Conservation (phyloP, 2,329 filamentous ascomycete species). For the Claviceps capensis region DNA sequence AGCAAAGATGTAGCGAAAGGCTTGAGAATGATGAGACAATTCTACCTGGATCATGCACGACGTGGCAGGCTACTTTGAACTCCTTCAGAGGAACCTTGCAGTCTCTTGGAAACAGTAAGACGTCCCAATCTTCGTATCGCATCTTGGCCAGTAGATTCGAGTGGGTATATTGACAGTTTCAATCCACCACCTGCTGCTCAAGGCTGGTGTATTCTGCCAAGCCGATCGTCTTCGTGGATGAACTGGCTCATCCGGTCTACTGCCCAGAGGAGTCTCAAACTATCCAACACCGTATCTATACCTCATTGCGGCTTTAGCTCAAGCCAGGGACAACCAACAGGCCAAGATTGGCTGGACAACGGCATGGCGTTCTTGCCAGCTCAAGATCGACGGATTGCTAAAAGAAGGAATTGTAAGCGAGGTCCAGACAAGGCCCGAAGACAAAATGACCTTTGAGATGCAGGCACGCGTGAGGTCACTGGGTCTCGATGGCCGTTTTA, state of each 20-base stretch:
- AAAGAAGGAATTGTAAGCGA: slow-evolving; percentile 8
- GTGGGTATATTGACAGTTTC: not conserved
- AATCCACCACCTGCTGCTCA: not conserved
- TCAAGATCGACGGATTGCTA: not conserved
- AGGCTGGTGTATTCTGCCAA: not conserved
- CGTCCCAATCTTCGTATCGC: slow-evolving; percentile 79
- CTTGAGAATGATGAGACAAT: not conserved
- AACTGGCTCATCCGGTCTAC: not conserved
- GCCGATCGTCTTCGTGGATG: not conserved
- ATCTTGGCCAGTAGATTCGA: slow-evolving; percentile 31
- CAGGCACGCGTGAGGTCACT: not conserved
- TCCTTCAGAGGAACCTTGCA: slow-evolving; percentile 63
- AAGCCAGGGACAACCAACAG: not conserved
- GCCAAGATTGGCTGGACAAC: not conserved
- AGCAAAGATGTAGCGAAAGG: not conserved
- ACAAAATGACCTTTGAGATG: not conserved
- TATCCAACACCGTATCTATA: not conserved
- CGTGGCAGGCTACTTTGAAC: slow-evolving; percentile 67
- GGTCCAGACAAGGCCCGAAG: not conserved
- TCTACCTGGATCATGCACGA: slow-evolving; percentile 38
- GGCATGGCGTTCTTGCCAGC: slow-evolving; percentile 4
- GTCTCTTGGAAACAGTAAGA: slow-evolving; percentile 60
- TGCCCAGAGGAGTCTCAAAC: not conserved
- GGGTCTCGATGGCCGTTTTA: not conserved
- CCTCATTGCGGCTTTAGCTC: not conserved